Evolutionary conservation across 805 yeast genomes (phyloP), one percentile per base, ranked within the genome.

Genomic region (Hemisphaericaspora nanyangensis): DNA sequence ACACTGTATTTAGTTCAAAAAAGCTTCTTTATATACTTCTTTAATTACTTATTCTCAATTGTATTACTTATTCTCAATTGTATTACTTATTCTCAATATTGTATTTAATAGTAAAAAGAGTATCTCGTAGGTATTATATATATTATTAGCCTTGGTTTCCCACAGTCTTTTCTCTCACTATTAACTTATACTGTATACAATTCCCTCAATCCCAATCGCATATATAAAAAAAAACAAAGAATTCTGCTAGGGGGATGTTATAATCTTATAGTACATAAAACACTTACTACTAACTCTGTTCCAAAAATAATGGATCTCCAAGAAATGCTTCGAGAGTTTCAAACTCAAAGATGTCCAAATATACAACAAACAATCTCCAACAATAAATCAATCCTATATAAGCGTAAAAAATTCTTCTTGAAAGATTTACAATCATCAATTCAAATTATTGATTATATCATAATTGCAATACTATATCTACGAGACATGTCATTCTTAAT

Each of bases 391-490:
- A 56, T 64, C 17, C 58, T 70, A 8, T 72, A 71, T 41, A 66
- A 68, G 45, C 60, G 76, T 35, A 70, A 66, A 54, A 58, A 60
- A 43, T 63, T 54, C 40, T 72, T 72, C 43, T 49, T 63, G 10
- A 50, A 52, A 18, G 63, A 70, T 28, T 46, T 76, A 7, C 49
- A 64, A 16, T 54, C 55, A 16, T 50, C 58, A 4, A 30, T 71
- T 16, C 65, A 64, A 30, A 37, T 60, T 3, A 20, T 65, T 7
- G 73, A 74, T 27, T 65, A 52, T 44, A 42, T 68, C 6, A 38
- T 68, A 4, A 53, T 74, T 5, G 55, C 58, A 6, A 39, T 73
- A 7, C 46, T 64, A 3, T 76, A 69, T 46, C 52, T 72, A 6
- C 59, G 62, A 34, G 79, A 74, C 48, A 41, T 62, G 29, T 70